Conservation (phyloP, 768 basidiomycete species). For the Trametes cinnabarina region DNA sequence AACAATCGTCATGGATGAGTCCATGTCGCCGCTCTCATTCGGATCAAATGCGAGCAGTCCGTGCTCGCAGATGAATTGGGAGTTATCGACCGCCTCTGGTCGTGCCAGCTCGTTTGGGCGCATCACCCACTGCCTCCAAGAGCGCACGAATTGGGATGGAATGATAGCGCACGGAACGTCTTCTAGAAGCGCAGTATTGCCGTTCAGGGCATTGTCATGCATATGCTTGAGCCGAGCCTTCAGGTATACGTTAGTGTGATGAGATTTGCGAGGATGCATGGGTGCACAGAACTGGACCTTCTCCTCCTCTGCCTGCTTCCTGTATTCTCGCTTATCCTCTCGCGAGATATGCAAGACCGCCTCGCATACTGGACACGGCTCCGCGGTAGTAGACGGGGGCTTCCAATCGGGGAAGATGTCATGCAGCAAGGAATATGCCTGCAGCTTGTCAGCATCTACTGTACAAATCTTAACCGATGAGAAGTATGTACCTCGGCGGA, state of each 20-base stretch:
- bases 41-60: slow-evolving; percentile 63
- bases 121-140: slow-evolving; percentile 70
- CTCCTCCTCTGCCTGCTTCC: slow-evolving; percentile 72
- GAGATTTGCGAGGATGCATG: neutral
- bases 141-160: slow-evolving; percentile 57
- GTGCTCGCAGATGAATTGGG: slow-evolving; percentile 66
- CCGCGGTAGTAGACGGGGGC: slow-evolving; percentile 48
- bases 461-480: neutral
- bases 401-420: slow-evolving; percentile 65
- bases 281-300: slow-evolving; percentile 46
- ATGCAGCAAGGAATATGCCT: slow-evolving; percentile 60
- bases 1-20: slow-evolving; percentile 55
- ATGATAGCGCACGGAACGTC: slow-evolving; percentile 56
- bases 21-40: slow-evolving; percentile 56
- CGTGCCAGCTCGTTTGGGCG: slow-evolving; percentile 53
- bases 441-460: neutral
- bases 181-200: slow-evolving; percentile 44
- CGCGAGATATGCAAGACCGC: slow-evolving; percentile 50
- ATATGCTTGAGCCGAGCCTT: slow-evolving; percentile 66
- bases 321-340: slow-evolving; percentile 59
- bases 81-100: slow-evolving; percentile 63
- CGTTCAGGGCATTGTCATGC: slow-evolving; percentile 52
- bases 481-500: slow-evolving; percentile 49
- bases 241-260: neutral
- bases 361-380: slow-evolving; percentile 65